Conservation (phyloP, 305 asterid genomes). For the Stenogyne calaminthoides region DNA sequence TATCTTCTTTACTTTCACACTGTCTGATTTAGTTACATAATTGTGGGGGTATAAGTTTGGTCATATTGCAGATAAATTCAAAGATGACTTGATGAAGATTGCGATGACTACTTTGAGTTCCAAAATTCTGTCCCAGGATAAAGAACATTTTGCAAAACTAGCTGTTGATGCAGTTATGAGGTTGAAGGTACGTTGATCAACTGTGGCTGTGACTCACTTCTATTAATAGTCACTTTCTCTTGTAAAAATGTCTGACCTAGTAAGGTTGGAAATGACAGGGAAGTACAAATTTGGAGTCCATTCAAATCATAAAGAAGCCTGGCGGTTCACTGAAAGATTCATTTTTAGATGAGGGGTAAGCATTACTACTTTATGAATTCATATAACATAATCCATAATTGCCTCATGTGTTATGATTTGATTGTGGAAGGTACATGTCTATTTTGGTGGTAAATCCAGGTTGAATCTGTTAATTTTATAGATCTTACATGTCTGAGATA, state of each 20-base stretch:
- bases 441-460: not conserved
- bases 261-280: constrained; percentile 53
- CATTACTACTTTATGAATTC: not conserved
- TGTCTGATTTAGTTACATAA: constrained; percentile 1
- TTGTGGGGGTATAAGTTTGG: constrained; percentile 19
- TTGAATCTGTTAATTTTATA: not conserved
- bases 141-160: constrained; percentile 80
- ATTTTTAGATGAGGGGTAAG: constrained; percentile 86
- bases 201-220: not conserved
- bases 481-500: not conserved
- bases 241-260: not conserved
- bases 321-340: constrained; percentile 88
- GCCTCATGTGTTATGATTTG: not conserved
- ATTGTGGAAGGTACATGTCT: constrained; percentile 2
- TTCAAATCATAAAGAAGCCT: constrained; percentile 87
- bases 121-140: constrained; percentile 89
- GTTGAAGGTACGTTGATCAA: constrained; percentile 54
- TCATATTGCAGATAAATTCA: constrained; percentile 67
- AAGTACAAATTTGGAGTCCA: constrained; percentile 84
- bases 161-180: constrained; percentile 95
- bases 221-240: not conserved
- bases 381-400: not conserved
- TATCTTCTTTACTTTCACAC: not conserved
- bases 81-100: constrained; percentile 74
- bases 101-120: constrained; percentile 96